Evolutionary conservation across 129 eudicot genomes (phyloP).

Genomic region (Centaurea solstitialis): DNA sequence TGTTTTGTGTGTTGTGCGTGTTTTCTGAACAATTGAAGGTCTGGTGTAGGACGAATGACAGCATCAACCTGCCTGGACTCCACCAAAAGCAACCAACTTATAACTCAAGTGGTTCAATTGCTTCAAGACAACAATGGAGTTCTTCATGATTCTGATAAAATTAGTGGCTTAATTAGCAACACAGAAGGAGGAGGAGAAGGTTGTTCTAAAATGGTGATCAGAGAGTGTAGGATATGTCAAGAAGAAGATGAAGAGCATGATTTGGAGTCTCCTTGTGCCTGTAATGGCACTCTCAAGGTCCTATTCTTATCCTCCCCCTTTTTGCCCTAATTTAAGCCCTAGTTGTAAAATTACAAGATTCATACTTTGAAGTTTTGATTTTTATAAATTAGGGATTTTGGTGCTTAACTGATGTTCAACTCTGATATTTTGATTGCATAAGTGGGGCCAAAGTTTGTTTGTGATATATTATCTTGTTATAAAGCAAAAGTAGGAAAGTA

Average conservation of each 20-base stretch:
- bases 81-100: conserved; percentile 22
- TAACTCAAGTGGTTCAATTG: conserved; percentile 21
- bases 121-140: conserved; percentile 8
- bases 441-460: conserved; percentile 26
- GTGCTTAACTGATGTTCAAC: conserved; percentile 3
- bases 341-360: neutral
- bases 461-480: conserved; percentile 27
- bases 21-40: conserved; percentile 46
- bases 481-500: conserved; percentile 12
- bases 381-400: conserved; percentile 18
- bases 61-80: conserved; percentile 37
- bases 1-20: conserved; percentile 12
- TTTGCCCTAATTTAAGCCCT: neutral
- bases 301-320: neutral
- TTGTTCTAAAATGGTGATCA: conserved; percentile 37
- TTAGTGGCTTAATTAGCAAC: conserved; percentile 1
- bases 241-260: conserved; percentile 74
- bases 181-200: conserved; percentile 30
- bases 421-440: neutral
- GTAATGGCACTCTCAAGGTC: conserved; percentile 90
- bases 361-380: neutral
- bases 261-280: conserved; percentile 84
- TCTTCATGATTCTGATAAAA: neutral
- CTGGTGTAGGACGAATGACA: conserved; percentile 48
- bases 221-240: conserved; percentile 88